Evolutionary conservation across 371 early-diverging fungal genomes (phyloP), one percentile per base, ranked within the genome.

Genomic region (Chytridium lagenaria): DNA sequence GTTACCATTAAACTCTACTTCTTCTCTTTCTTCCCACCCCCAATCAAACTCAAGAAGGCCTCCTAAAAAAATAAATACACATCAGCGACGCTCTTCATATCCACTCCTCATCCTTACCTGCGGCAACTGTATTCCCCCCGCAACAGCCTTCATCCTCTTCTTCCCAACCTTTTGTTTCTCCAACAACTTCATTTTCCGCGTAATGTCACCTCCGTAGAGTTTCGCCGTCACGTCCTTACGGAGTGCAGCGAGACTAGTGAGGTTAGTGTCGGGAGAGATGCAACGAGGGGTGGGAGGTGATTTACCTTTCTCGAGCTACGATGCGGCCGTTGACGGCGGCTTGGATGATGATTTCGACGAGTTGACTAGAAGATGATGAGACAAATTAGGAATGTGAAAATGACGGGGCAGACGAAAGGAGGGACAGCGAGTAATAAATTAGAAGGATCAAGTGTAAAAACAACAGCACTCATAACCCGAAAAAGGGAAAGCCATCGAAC

Each of bases 151-250:
- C 91, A 94, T 90, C 57, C 90, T 79, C 80, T 94, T 93, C 82
- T 95, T 95, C 63, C 94, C 95, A 71, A 90, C 93, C 83, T 94
- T 95, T 83, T 94, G 94, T 69, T 92, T 92, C 65, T 94, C 91
- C 65, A 96, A 75, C 31, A 96, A 84, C 77, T 96, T 96, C 94
- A 93, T 93, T 77, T 94, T 95, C 23, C 96, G 85, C 0, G 95
- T 92, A n/a, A 92, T 90, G 84, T 96, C 96, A 30, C 95, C 95
- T 51, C 96, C 96, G 79, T 96, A 96, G 89, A 90, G 68, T 87
- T 97, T 97, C 23, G 96, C 95, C 15, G 94, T 95, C 30, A 97
- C 97, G 77, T 97, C 93, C 77, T 97, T 97, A n/a, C 95, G 84
- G 71, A 93, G 71, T 0, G 96, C 93, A 23, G 87, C 78, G 61